phyloP scores from a whole-genome alignment of 305 asterid genomes.

The Fraxinus velutina region DNA sequence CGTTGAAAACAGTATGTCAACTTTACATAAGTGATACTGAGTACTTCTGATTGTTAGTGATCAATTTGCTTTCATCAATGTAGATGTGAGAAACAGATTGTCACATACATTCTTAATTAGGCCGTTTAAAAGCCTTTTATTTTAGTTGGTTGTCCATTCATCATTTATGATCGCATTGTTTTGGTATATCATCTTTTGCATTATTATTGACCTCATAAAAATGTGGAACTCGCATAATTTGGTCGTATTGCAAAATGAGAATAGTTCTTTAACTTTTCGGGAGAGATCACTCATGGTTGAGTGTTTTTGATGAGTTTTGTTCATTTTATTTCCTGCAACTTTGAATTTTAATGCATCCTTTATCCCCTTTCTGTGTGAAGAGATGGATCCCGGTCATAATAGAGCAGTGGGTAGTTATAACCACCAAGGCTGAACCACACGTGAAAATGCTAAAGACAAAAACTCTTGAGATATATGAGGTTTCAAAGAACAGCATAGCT shows the following conservation, averaged over 20 bases:
- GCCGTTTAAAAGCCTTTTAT: not conserved
- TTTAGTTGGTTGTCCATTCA: not conserved
- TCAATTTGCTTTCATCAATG: slow-evolving; percentile 7
- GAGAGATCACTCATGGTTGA: not conserved
- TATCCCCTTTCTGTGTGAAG: slow-evolving; percentile 39
- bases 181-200: not conserved
- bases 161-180: not conserved
- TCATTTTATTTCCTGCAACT: not conserved
- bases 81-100: slow-evolving; percentile 11
- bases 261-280: not conserved
- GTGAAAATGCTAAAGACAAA: slow-evolving; percentile 51
- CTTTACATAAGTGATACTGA: slow-evolving; percentile 12
- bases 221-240: not conserved
- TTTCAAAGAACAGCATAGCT: slow-evolving; percentile 51
- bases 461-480: slow-evolving; percentile 58
- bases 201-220: slow-evolving; percentile 7
- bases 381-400: slow-evolving; percentile 71
- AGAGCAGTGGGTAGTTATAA: slow-evolving; percentile 71
- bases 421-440: slow-evolving; percentile 62
- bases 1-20: slow-evolving; percentile 53
- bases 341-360: slow-evolving; percentile 3
- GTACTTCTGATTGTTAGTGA: slow-evolving; percentile 7
- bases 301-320: not conserved
- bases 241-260: slow-evolving; percentile 7
- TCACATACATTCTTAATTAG: not conserved